Conservation (phyloP, 768 basidiomycete genomes). For the Lyophyllum semitale region DNA sequence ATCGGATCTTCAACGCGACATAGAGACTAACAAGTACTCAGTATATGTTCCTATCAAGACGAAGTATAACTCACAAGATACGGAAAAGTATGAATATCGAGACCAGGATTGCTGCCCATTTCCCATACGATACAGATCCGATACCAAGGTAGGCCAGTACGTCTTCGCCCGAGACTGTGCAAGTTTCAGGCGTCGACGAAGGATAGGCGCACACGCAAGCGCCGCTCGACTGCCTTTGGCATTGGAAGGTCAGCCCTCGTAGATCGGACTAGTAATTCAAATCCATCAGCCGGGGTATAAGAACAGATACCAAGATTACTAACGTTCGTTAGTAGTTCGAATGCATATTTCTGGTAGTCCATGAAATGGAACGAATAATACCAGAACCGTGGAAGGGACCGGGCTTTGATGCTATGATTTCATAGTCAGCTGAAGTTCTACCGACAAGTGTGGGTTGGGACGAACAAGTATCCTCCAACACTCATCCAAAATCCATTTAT, state of each 20-base stretch:
- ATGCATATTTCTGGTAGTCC: slow-evolving; percentile 52
- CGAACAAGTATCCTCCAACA: slow-evolving; percentile 47
- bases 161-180: slow-evolving; percentile 52
- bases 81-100: slow-evolving; percentile 48
- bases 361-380: slow-evolving; percentile 57
- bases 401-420: slow-evolving; percentile 49
- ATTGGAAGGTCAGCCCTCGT: slow-evolving; percentile 44
- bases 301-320: slow-evolving; percentile 11
- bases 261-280: slow-evolving; percentile 45
- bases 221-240: slow-evolving; percentile 34
- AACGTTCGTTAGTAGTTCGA: slow-evolving; percentile 38
- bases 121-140: slow-evolving; percentile 40
- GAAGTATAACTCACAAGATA: slow-evolving; percentile 31
- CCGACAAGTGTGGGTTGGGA: slow-evolving; percentile 4
- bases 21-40: slow-evolving; percentile 9
- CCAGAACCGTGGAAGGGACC: slow-evolving; percentile 59
- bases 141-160: slow-evolving; percentile 51
- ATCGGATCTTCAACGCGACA: slow-evolving; percentile 12
- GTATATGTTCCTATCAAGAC: neutral
- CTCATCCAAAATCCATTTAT: slow-evolving; percentile 63
- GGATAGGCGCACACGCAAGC: slow-evolving; percentile 52
- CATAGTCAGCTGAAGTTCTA: neutral
- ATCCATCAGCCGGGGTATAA: slow-evolving; percentile 23
- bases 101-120: slow-evolving; percentile 47
- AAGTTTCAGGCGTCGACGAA: slow-evolving; percentile 41